phyloP scores from a whole-genome alignment of 1,284 basidiomycete genomes.

The Puccinia coronata region DNA sequence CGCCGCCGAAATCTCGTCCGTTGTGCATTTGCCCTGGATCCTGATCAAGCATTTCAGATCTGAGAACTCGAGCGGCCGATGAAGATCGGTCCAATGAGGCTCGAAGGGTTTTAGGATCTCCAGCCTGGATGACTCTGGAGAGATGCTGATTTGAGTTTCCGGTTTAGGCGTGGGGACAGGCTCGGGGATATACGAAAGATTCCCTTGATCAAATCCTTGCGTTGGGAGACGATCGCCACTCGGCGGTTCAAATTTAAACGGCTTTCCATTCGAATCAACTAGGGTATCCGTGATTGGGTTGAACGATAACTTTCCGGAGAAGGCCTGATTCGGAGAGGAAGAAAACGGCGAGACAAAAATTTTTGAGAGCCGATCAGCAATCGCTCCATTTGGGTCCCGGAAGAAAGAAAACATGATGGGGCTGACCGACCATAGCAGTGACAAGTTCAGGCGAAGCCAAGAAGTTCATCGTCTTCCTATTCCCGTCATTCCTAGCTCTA shows the following conservation, averaged over 20 bases:
- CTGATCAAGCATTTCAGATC: constrained; percentile 72
- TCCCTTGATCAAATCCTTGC: constrained; percentile 72
- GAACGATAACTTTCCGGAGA: constrained; percentile 91
- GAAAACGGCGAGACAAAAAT: neutral
- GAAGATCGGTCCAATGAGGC: constrained; percentile 71
- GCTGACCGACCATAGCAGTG: constrained; percentile 67
- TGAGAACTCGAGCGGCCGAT: constrained; percentile 73
- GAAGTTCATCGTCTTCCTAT: constrained; percentile 95
- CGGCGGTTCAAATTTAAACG: constrained; percentile 85
- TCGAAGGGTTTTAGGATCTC: constrained; percentile 84
- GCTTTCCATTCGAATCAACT: constrained; percentile 61
- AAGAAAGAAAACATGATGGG: constrained; percentile 50
- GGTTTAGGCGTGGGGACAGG: constrained; percentile 71
- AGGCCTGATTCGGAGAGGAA: constrained; percentile 65
- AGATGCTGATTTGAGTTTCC: constrained; percentile 76
- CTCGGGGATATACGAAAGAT: constrained; percentile 70
- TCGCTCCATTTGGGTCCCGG: neutral
- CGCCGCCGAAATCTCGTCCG: constrained; percentile 94
- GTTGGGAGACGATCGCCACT: constrained; percentile 79
- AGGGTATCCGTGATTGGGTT: constrained; percentile 87
- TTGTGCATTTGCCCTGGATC: constrained; percentile 95
- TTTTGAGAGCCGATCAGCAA: neutral
- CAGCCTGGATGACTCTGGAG: constrained; percentile 76
- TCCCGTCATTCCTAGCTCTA: constrained; percentile 96
- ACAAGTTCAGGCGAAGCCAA: constrained; percentile 95